These are phyloP conservation scores for Pythium guiyangense DNA, from an alignment of 352 stramenopile genomes.

Conservation along the genomic window DNA sequence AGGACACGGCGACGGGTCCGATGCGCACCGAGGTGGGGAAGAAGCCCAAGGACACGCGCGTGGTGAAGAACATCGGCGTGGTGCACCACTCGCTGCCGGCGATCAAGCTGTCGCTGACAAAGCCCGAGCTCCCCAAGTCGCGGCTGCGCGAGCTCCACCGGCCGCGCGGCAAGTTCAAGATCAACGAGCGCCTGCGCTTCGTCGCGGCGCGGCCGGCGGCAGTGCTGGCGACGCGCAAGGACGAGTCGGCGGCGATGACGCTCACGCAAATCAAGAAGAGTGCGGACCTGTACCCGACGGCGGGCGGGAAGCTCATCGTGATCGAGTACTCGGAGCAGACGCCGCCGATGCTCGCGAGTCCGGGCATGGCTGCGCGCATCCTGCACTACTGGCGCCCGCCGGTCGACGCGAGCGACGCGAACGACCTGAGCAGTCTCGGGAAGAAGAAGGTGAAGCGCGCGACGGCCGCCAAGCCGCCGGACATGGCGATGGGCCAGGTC, in stretches of 20 bases:
- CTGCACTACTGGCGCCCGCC: too few species aligned
- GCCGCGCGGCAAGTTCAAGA: conserved; percentile 83
- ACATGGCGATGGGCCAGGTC: conserved; percentile 80
- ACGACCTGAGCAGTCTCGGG: conserved; percentile 23
- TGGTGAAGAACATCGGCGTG: conserved; percentile 82
- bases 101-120: too few species aligned
- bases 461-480: conserved; percentile 50
- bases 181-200: conserved; percentile 70
- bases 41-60: conserved; percentile 79
- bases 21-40: conserved; percentile 66
- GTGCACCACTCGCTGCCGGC: conserved; percentile 84
- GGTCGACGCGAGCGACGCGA: neutral
- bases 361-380: too few species aligned
- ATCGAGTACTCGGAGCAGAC: too few species aligned
- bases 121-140: conserved; percentile 71
- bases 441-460: conserved; percentile 79
- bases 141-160: conserved; percentile 83
- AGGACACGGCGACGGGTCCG: conserved; percentile 62
- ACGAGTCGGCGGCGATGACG: conserved; percentile 71
- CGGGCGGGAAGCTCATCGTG: too few species aligned
- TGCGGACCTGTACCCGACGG: conserved; percentile 70
- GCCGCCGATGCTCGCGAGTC: too few species aligned
- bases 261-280: conserved; percentile 88
- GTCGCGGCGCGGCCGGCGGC: conserved; percentile 24
- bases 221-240: conserved; percentile 34